These are phyloP conservation scores for Candida sp. DNA, from an alignment of 1,139 yeast genomes.

Conservation along the genomic window DNA sequence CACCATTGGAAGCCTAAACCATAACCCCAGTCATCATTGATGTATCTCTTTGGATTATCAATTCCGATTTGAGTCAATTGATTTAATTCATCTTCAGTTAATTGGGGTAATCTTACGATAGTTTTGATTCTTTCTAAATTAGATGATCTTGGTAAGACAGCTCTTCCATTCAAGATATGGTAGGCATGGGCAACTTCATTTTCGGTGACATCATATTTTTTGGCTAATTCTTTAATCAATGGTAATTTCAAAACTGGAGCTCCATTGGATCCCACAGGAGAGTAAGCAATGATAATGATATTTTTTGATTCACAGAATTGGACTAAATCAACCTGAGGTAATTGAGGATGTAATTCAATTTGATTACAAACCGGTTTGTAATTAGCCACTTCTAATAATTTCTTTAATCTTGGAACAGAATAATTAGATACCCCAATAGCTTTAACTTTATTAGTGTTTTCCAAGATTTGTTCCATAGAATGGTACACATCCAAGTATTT, in stretches of 20 bases:
- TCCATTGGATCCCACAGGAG: conserved; percentile 35
- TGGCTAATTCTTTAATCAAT: conserved; percentile 26
- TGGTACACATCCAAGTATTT: conserved; percentile 47
- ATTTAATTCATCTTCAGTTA: conserved; percentile 41
- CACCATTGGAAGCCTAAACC: conserved; percentile 37
- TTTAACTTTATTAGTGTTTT: conserved; percentile 23
- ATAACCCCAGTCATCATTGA: conserved; percentile 34
- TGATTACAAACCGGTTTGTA: conserved; percentile 32
- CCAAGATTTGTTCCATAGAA: conserved; percentile 40
- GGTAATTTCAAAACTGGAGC: conserved; percentile 35
- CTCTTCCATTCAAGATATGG: conserved; percentile 32
- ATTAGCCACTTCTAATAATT: conserved; percentile 24
- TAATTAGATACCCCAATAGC: conserved; percentile 35
- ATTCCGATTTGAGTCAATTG: conserved; percentile 41
- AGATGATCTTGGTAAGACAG: conserved; percentile 32
- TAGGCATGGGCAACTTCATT: conserved; percentile 38
- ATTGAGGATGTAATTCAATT: conserved; percentile 36
- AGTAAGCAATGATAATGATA: conserved; percentile 28
- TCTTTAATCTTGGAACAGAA: conserved; percentile 21
- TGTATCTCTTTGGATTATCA: conserved; percentile 36
- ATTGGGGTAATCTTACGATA: conserved; percentile 30
- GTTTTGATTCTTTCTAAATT: conserved; percentile 33
- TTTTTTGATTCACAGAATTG: conserved; percentile 21
- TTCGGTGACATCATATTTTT: conserved; percentile 25
- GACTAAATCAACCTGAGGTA: conserved; percentile 34